Evolutionary conservation across 2,329 filamentous ascomycete species (phyloP), one percentile per base, ranked within the genome.

Genomic region (Chalaropsis thielavioides): DNA sequence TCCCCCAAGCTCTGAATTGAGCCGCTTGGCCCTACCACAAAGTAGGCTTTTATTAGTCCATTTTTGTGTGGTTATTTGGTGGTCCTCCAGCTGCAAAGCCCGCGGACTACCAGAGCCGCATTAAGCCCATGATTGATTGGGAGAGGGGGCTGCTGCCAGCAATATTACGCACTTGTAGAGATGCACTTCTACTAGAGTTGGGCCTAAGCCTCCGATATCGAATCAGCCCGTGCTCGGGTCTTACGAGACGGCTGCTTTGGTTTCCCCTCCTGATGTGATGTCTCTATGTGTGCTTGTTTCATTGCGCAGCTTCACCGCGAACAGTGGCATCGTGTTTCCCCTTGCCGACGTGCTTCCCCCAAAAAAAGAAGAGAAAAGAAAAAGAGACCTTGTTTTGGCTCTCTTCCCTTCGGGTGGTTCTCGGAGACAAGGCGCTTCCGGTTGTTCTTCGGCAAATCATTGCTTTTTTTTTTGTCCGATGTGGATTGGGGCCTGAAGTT

Each of bases 341-440:
- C 41, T 15, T 43, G 13, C 41, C 41, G 11, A 15, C 41, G 15
- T 56, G 5, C 41, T 64, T 24, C 15, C 62, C 46, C 40, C 38
- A 6, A 31, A 6, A 31, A 31, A 31, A 31, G 6, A 6, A 31
- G 6, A 31, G 31, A 31, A 31, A 31, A 31, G 6, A 31, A 31
- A 31, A 31, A 2, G 6, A 31, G 6, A 6, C 6, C 31, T 31
- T 46, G 27, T 44, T 10, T 4, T 11, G 8, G 19, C 46, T 62
- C 40, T n/a, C 31, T 62, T 62, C 46, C 41, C 4, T 43, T 43
- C 13, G 27, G 22, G 27, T 40, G 43, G 40, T 41, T 22, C 27
- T 51, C 54, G 62, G 49, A 64, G 62, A 56, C 22, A 56, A n/a
- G 51, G 24, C 51, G 22, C 51, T 27, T 62, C 60, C 60, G 60